These are phyloP conservation scores for Sequoia sempervirens DNA, from an alignment of 75 land plant species.

Conservation along the genomic window DNA sequence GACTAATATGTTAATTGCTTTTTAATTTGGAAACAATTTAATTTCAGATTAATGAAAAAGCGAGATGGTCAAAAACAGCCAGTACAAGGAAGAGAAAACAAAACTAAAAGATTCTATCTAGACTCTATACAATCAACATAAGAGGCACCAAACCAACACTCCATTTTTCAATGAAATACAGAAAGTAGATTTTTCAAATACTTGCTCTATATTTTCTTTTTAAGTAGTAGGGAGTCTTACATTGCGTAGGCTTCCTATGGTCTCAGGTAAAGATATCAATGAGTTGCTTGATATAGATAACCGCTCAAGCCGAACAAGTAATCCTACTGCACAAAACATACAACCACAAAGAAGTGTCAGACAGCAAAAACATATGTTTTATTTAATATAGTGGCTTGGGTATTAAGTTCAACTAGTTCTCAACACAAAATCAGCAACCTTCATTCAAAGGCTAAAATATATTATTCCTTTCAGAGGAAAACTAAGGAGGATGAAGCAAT, in stretches of 20 bases:
- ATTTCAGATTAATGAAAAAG: constrained; percentile 2
- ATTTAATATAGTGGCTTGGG: background rate
- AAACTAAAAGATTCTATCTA: background rate
- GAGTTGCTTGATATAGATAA: constrained; percentile 67
- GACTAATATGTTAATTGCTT: background rate
- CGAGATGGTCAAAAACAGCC: background rate
- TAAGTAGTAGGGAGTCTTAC: constrained; percentile 28
- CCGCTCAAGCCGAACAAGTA: constrained; percentile 77
- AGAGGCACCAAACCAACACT: background rate
- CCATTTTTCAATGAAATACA: background rate
- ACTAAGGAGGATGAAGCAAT: background rate
- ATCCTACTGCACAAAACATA: constrained; percentile 64
- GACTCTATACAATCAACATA: background rate
- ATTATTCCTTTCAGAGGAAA: background rate
- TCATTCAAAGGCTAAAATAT: background rate
- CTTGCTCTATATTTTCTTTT: background rate
- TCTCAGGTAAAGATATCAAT: constrained; percentile 58
- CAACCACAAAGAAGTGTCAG: constrained; percentile 12
- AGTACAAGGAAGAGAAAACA: background rate
- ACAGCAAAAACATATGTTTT: background rate
- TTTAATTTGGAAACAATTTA: background rate
- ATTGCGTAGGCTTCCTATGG: constrained; percentile 90
- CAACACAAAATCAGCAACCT: background rate
- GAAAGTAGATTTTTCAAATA: background rate
- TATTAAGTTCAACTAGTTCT: background rate